Evolutionary conservation across 2,329 filamentous ascomycete species (phyloP).

Genomic region (Ophiocordyceps camponoti-leonardi): DNA sequence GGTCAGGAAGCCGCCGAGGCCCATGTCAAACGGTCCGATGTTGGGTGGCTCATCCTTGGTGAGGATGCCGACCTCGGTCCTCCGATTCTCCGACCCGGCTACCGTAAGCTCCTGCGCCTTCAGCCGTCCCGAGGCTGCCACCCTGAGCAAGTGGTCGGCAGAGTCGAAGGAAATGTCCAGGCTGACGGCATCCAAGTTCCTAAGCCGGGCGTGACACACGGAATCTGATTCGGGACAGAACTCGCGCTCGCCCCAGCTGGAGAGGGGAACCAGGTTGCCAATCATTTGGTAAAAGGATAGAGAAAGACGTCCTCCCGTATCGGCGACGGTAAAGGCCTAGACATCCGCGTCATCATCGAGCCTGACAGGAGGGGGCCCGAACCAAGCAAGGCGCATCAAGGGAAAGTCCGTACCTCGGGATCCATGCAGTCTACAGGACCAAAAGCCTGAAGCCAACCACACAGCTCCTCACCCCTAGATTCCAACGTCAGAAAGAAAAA

Average conservation of each 20-base stretch:
- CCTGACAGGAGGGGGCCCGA: too few species aligned
- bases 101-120: slow-evolving; percentile 21
- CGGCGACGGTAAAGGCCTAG: slow-evolving; percentile 43
- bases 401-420: slow-evolving; percentile 7
- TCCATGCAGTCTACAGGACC: slow-evolving; percentile 35
- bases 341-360: not conserved
- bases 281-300: slow-evolving; percentile 57
- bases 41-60: slow-evolving; percentile 40
- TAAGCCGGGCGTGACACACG: slow-evolving; percentile 31
- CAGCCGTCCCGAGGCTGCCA: slow-evolving; percentile 48
- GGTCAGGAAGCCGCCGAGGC: slow-evolving; percentile 60
- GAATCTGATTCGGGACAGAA: slow-evolving; percentile 30
- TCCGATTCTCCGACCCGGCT: slow-evolving; percentile 24
- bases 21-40: slow-evolving; percentile 55
- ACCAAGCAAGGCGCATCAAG: not conserved
- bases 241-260: slow-evolving; percentile 30
- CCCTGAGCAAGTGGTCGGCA: slow-evolving; percentile 43
- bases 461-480: slow-evolving; percentile 29
- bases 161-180: slow-evolving; percentile 66
- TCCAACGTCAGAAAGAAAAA: not conserved
- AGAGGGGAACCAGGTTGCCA: slow-evolving; percentile 35
- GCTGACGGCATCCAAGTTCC: slow-evolving; percentile 34
- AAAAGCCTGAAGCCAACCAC: slow-evolving; percentile 41
- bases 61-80: slow-evolving; percentile 70
- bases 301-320: slow-evolving; percentile 18